Evolutionary conservation across 2,329 filamentous ascomycete genomes (phyloP), one percentile per base, ranked within the genome.

Genomic region (Fusarium sp.): DNA sequence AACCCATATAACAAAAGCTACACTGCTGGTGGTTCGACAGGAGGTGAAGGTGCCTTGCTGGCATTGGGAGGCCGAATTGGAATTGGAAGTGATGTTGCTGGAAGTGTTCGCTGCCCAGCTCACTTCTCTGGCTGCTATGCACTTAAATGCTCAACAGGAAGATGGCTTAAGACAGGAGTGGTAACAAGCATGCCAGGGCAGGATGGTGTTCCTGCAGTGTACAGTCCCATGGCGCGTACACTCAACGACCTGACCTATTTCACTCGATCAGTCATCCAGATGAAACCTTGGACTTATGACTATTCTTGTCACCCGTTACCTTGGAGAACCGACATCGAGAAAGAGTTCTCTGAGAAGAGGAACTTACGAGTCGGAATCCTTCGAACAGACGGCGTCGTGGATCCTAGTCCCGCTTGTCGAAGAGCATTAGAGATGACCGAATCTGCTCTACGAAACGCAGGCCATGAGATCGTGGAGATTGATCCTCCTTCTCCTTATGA

Each of bases 91-190:
- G 95, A 98, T 81, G 95, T 98, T 22, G 95, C 95, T 20, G 95
- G 96, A 36, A 96, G 93, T 22, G 95, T 98, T 10, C 89, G 95
- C 59, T 92, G 89, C 5, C 96, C 95, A 1, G 96, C 95, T 10
- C 94, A 97, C 77, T 98, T 95, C 85, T 93, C 93, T 5, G 95
- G 95, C 14, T 94, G 96, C 80, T 98, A 97, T 82, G 92, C 93
- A 24, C 84, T 98, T 30, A 90, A 93, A 41, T 98, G 95, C 83
- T 95, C 93, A 7, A 97, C 94, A 3, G 95, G 96, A 4, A 89
- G 95, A 55, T 98, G 95, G 94, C 94, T 94, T 3, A 97, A 97
- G 82, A 88, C 90, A 47, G 94, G 94, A 15, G 91, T 94, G 80
- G 89, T 89, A 70, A 98, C 95, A 1, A 95, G 93, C 77, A 98